Evolutionary conservation across 768 basidiomycete genomes (phyloP).

Genomic region (Suillus cothurnatus): DNA sequence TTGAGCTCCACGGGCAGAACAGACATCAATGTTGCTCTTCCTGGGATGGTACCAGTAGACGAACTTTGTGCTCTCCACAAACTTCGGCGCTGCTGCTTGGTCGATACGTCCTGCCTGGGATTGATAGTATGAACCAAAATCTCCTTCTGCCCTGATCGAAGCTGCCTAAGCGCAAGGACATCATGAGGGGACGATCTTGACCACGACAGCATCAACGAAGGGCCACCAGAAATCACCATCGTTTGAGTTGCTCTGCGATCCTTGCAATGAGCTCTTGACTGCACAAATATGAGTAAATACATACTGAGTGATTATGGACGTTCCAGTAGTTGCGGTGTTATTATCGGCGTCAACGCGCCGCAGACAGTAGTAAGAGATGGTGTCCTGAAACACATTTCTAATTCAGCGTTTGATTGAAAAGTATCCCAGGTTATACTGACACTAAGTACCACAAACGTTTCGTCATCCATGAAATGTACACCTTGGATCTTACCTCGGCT

Average conservation of each 20-base stretch:
- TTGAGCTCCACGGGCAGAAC: constrained; percentile 61
- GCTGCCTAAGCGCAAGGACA: background rate
- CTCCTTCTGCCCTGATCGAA: constrained; percentile 7
- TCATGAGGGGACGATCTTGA: constrained; percentile 4
- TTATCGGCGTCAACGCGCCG: background rate
- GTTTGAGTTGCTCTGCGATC: constrained; percentile 2
- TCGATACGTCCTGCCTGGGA: background rate
- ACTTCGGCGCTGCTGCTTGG: background rate
- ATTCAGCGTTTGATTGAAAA: background rate
- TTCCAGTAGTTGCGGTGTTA: background rate
- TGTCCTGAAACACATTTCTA: background rate
- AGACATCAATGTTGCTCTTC: constrained; percentile 33
- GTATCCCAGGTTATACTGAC: constrained; percentile 16
- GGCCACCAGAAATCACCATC: background rate
- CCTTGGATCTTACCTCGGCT: constrained; percentile 23
- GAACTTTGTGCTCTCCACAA: constrained; percentile 4
- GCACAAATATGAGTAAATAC: background rate
- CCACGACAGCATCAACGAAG: constrained; percentile 4
- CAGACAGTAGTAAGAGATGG: background rate
- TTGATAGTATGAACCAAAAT: background rate
- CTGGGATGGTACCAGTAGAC: constrained; percentile 8
- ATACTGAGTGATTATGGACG: background rate
- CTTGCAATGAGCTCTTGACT: background rate
- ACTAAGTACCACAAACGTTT: constrained; percentile 27
- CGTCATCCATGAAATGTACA: constrained; percentile 24